Base-by-base conservation (phyloP, 139 green algal genomes). In the Chlorella sp. region DNA sequence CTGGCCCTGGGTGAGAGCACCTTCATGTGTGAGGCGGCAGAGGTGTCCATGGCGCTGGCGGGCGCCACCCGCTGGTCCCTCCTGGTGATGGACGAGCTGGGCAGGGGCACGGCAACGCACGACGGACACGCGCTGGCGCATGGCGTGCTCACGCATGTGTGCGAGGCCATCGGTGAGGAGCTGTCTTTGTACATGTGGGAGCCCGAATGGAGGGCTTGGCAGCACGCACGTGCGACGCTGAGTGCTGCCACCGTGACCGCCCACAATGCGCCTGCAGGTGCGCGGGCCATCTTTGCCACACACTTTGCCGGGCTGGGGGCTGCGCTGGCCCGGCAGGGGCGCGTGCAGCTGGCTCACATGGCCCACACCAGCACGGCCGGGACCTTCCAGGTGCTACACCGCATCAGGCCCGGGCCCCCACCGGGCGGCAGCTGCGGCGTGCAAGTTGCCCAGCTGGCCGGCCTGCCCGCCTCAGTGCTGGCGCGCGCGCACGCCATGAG, bases 31-130 rank as follows among this genome's bases (percentile, higher is more conserved):
- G n/a, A n/a, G n/a, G n/a, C n/a, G n/a, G n/a, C n/a, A n/a, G n/a
- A n/a, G n/a, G n/a, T n/a, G n/a, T n/a, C n/a, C n/a, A n/a, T n/a
- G n/a, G n/a, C 14, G 14, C 84, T 98, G 71, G 72, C 77, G 23
- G 62, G 74, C 22, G 86, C 88, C 49, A 89, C 76, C 6, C 65
- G 36, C 31, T 32, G 29, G 2, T 86, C 84, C 34, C 87, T 98
- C 27, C 88, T 98, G 42, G 89, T 91, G 5, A 76, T 98, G 64
- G 95, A 98, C 74, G 95, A 98, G 85, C 87, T 99, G 30, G 95
- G 95, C 3, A 31, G 70, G 26, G 42, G 78, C 51, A 80, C 74
- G 29, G 69, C 51, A 29, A 84, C 78, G 67, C 62, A 77, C 32
- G 79, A 85, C 49, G 79, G 79, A 35, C 83, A 89, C 34, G 76